These are phyloP conservation scores for Sporothrix variecibatus DNA, from an alignment of 2,329 filamentous ascomycete genomes.

Conservation along the genomic window DNA sequence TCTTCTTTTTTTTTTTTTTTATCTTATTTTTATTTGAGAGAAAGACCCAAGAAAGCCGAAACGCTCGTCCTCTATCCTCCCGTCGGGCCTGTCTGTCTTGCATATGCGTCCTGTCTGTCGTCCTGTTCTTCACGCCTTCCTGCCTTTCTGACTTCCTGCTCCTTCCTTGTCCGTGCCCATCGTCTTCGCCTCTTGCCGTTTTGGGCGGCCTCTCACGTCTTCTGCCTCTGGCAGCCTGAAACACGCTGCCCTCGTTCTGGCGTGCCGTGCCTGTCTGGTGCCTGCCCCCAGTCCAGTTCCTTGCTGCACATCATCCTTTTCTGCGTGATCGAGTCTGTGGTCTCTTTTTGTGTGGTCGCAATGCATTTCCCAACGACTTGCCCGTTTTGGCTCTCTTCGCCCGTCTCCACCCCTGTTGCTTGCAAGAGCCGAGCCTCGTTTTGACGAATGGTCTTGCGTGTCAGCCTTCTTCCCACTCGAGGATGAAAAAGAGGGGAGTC, in stretches of 20 bases:
- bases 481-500: neutral
- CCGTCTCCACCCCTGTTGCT: neutral
- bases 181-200: neutral
- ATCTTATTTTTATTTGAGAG: neutral
- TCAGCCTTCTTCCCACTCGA: neutral
- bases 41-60: neutral
- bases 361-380: neutral
- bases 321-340: neutral
- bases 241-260: slow-evolving; percentile 20
- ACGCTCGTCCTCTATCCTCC: slow-evolving; percentile 3
- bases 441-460: slow-evolving; percentile 12
- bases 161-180: neutral
- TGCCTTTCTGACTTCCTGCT: neutral
- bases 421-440: neutral
- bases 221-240: slow-evolving; percentile 10
- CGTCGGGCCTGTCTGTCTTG: slow-evolving; percentile 21
- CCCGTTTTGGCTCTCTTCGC: neutral
- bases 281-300: neutral
- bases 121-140: neutral
- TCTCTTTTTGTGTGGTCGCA: neutral
- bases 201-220: neutral
- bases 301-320: slow-evolving; percentile 11
- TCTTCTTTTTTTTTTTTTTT: neutral
- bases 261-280: slow-evolving; percentile 10
- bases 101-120: slow-evolving; percentile 13